These are phyloP conservation scores for Biscogniauxia marginata DNA, from an alignment of 2,329 filamentous ascomycete species.

Conservation along the genomic window DNA sequence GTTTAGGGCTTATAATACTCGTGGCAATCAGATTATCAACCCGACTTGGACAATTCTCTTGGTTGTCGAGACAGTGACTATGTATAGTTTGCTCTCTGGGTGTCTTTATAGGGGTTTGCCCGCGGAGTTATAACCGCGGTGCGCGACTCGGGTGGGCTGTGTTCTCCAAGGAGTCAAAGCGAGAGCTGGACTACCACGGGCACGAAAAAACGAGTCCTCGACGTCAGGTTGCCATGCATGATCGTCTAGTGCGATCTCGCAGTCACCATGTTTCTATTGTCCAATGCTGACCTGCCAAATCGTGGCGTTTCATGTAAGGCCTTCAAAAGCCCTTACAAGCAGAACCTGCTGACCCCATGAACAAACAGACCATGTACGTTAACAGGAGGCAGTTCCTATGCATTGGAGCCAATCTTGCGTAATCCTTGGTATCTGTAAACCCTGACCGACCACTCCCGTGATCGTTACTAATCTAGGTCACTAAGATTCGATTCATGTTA, in stretches of 20 bases:
- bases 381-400: background rate
- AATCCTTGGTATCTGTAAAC: background rate
- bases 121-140: constrained; percentile 14
- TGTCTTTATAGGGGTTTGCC: constrained; percentile 2
- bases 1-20: background rate
- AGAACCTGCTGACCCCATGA: background rate
- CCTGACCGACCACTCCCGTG: background rate
- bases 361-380: background rate
- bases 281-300: constrained; percentile 10
- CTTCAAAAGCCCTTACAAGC: background rate
- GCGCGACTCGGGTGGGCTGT: constrained; percentile 16
- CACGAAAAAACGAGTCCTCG: constrained; percentile 10
- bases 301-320: constrained; percentile 4
- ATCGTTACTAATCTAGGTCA: background rate
- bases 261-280: constrained; percentile 15
- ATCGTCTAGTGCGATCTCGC: constrained; percentile 18
- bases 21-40: background rate
- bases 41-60: background rate
- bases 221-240: constrained; percentile 23
- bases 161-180: constrained; percentile 15
- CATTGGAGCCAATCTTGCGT: background rate
- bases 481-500: background rate
- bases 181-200: constrained; percentile 10
- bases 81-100: constrained; percentile 1
- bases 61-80: background rate